Conservation (phyloP, 805 yeast genomes). For the Saccharomycopsis oosterbeekiorum region DNA sequence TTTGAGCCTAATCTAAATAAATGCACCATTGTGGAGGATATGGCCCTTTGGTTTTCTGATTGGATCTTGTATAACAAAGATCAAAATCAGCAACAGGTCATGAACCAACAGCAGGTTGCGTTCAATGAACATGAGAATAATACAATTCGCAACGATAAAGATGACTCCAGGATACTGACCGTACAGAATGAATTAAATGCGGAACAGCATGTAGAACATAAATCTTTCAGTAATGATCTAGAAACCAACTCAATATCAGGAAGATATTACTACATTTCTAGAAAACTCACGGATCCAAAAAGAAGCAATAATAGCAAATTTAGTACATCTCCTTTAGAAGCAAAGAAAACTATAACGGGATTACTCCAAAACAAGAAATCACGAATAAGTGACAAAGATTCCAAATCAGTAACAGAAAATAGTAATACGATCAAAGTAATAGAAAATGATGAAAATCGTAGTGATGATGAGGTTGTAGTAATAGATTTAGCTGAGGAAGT, state of each 20-base stretch:
- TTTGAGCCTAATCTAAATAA: not conserved
- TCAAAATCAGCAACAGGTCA: not conserved
- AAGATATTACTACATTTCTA: constrained; percentile 2
- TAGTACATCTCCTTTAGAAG: not conserved
- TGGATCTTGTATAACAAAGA: not conserved
- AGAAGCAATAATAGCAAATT: not conserved
- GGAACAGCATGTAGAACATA: not conserved
- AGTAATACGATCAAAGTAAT: not conserved
- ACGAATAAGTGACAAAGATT: not conserved
- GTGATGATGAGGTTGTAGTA: not conserved
- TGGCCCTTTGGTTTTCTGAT: not conserved
- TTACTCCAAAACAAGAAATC: not conserved
- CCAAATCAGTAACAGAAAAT: not conserved
- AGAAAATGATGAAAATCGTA: not conserved
- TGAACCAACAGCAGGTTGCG: not conserved
- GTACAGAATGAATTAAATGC: not conserved
- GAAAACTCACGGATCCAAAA: constrained; percentile 4
- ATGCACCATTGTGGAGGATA: not conserved
- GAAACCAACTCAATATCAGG: not conserved
- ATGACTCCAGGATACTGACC: not conserved
- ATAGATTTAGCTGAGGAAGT: not conserved
- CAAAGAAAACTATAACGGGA: not conserved
- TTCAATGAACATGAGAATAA: not conserved
- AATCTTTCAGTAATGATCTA: not conserved
- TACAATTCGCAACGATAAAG: not conserved